Evolutionary conservation across 345 rosid species (phyloP), one percentile per base, ranked within the genome.

Genomic region (Combretum micranthum): DNA sequence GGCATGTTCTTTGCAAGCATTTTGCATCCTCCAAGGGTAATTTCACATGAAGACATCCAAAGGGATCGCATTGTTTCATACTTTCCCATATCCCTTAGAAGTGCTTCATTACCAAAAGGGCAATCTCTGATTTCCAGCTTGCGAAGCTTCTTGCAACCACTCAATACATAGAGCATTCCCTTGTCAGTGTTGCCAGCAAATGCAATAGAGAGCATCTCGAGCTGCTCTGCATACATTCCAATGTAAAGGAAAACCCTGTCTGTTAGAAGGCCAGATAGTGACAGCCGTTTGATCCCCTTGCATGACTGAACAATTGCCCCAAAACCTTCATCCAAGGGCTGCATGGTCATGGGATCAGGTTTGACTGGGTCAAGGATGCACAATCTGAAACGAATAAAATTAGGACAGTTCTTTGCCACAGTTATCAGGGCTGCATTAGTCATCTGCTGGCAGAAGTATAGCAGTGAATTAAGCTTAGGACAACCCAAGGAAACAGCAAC

Each of bases 21-120:
- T 67, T 75, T 82, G 90, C 99, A 93, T 69, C 85, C 96, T 66
- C 83, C 95, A 9, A 93, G 85, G 65, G 99, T 87, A 64, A 89
- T 77, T 61, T 89, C 84, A 43, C 97, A 93, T 55, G 99, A 84
- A 70, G 99, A 93, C 97, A 93, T 93, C 99, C 99, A 89, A 89
- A 93, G 99, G 89, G 97, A 93, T 82, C 99, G 97, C 99, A 93
- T 93, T 83, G 97, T 82, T 64, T 89, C 94, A 71, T 93, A 89
- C 96, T 87, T 93, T 47, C 70, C 81, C 72, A 83, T 77, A 65
- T 87, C 99, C 69, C 53, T 65, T 59, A 85, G 78, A 75, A 93
- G 99, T 44, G 99, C 97, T 1, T 44, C 75, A 53, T 93, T 63
- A 53, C 97, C 97, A 4, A 87, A 93, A 46, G 97, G 99, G 78